phyloP scores from a whole-genome alignment of 2,329 filamentous ascomycete species.

The Venturiaceae sp. region DNA sequence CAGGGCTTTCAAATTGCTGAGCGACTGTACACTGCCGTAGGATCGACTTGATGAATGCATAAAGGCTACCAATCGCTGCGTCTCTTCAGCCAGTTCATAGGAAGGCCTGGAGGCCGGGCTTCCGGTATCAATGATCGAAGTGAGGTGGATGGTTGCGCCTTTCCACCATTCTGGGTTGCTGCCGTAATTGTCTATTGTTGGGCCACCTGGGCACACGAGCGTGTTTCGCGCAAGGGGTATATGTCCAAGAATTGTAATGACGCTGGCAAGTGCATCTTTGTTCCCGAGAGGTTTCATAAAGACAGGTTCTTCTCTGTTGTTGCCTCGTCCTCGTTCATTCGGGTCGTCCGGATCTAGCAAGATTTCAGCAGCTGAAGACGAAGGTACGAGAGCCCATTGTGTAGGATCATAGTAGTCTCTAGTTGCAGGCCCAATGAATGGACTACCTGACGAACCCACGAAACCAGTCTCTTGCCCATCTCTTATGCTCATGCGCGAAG shows the following conservation, averaged over 20 bases:
- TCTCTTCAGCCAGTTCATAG: slow-evolving; percentile 44
- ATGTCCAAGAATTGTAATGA: slow-evolving; percentile 52
- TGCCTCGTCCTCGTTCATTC: slow-evolving; percentile 34
- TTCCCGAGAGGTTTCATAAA: slow-evolving; percentile 47
- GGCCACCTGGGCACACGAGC: slow-evolving; percentile 38
- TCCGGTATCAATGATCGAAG: slow-evolving; percentile 13
- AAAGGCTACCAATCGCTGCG: slow-evolving; percentile 53
- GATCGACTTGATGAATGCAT: slow-evolving; percentile 46
- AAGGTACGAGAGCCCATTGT: slow-evolving; percentile 45
- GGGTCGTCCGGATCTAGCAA: slow-evolving; percentile 43
- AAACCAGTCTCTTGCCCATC: background rate
- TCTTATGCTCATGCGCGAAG: background rate
- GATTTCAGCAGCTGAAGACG: slow-evolving; percentile 39
- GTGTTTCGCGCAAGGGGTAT: slow-evolving; percentile 50
- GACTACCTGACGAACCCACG: background rate
- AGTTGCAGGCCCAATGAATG: slow-evolving; percentile 6
- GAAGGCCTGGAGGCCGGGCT: slow-evolving; percentile 24
- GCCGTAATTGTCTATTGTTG: slow-evolving; percentile 40
- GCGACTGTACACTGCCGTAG: slow-evolving; percentile 46
- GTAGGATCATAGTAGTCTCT: slow-evolving; percentile 6
- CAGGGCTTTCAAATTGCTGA: slow-evolving; percentile 34
- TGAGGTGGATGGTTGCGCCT: slow-evolving; percentile 42
- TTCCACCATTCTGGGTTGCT: slow-evolving; percentile 53
- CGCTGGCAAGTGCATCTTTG: slow-evolving; percentile 43
- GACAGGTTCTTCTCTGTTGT: slow-evolving; percentile 35